Evolutionary conservation across 2,329 filamentous ascomycete genomes (phyloP).

Genomic region (Xylariaceae sp.): DNA sequence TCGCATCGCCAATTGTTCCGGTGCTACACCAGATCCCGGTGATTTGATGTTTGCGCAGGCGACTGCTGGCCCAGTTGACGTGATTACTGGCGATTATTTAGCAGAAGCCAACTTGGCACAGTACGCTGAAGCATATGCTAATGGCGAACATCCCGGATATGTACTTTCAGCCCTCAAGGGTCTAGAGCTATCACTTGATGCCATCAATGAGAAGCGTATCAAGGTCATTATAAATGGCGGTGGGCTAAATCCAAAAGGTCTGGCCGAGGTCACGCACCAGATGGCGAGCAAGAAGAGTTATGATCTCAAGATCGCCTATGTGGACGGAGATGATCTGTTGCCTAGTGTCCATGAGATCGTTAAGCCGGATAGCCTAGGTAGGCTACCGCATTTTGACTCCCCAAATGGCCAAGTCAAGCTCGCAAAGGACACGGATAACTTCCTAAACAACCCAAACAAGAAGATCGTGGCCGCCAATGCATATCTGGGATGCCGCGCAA

Average conservation of each 20-base stretch:
- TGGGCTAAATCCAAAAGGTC: constrained; percentile 55
- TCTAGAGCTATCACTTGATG: constrained; percentile 28
- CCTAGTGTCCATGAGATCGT: constrained; percentile 37
- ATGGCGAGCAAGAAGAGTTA: constrained; percentile 38
- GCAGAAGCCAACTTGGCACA: constrained; percentile 58
- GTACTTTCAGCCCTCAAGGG: constrained; percentile 45
- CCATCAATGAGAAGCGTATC: constrained; percentile 49
- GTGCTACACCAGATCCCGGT: constrained; percentile 30
- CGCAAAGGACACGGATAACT: constrained; percentile 44
- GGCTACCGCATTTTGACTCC: constrained; percentile 44
- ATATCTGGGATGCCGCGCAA: constrained; percentile 58
- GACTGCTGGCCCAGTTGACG: constrained; percentile 47
- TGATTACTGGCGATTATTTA: constrained; percentile 49
- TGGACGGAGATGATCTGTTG: constrained; percentile 42
- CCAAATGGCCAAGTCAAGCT: constrained; percentile 46
- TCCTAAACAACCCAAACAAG: constrained; percentile 39
- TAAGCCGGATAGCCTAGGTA: constrained; percentile 23
- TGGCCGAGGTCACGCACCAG: constrained; percentile 60
- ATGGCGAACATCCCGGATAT: constrained; percentile 41
- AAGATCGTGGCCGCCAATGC: constrained; percentile 52
- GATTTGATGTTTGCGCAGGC: constrained; percentile 32
- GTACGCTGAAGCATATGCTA: constrained; percentile 44
- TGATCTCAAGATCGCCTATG: constrained; percentile 37
- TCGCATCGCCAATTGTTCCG: constrained; percentile 35
- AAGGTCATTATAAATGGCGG: constrained; percentile 61